These are phyloP conservation scores for Quillaja saponaria DNA, from an alignment of 306 rosid genomes.

Conservation along the genomic window DNA sequence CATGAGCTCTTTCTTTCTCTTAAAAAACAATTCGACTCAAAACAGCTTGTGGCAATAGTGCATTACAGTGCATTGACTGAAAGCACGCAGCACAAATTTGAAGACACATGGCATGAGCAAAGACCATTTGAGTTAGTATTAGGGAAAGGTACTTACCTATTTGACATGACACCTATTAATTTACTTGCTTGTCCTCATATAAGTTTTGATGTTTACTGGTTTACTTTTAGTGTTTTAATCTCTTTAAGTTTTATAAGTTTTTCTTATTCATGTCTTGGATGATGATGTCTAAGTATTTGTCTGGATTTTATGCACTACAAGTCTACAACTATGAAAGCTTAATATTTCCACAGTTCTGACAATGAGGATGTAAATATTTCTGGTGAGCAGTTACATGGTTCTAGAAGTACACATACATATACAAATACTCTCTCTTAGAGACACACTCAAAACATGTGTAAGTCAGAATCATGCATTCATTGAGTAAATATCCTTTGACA, in stretches of 20 bases:
- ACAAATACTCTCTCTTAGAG: neutral
- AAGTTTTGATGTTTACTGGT: constrained; percentile 12
- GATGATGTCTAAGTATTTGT: constrained; percentile 13
- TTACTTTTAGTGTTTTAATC: neutral
- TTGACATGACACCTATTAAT: constrained; percentile 5
- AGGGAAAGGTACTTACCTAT: constrained; percentile 68
- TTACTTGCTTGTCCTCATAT: neutral
- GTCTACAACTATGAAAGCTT: too few relatives aligned
- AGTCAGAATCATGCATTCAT: too few relatives aligned
- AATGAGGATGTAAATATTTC: neutral
- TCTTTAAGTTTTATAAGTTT: neutral
- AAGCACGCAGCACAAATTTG: constrained; percentile 82
- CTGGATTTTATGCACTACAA: too few relatives aligned
- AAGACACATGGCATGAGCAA: constrained; percentile 90
- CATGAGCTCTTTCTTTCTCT: constrained; percentile 9
- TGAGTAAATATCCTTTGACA: too few relatives aligned
- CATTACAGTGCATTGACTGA: constrained; percentile 94
- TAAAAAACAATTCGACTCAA: constrained; percentile 23
- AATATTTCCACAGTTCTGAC: too few relatives aligned
- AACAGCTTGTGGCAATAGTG: constrained; percentile 48
- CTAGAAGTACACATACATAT: too few relatives aligned
- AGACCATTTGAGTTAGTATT: constrained; percentile 72
- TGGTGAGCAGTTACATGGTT: too few relatives aligned
- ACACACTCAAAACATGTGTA: constrained; percentile 1
- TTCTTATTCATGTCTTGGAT: neutral